phyloP scores from a whole-genome alignment of 805 yeast species.

The Nakazawaea sp. region DNA sequence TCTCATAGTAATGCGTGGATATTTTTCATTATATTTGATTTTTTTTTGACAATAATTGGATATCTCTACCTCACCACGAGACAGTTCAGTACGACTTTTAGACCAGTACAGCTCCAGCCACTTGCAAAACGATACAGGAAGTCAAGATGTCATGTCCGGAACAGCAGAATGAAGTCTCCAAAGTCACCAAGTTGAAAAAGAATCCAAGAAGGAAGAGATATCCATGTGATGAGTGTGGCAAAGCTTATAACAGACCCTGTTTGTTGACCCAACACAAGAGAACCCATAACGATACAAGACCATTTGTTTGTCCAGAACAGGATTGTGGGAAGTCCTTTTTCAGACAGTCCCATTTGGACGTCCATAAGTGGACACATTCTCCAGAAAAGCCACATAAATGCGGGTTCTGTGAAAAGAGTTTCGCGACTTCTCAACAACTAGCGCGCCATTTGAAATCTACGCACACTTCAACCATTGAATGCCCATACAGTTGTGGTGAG shows the following conservation, averaged over 20 bases:
- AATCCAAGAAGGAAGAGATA: no score
- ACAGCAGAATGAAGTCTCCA: no score
- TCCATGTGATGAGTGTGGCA: background rate
- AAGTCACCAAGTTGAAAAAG: no score
- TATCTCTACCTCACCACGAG: no score
- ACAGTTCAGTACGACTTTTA: no score
- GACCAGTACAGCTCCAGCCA: no score
- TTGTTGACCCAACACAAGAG: background rate
- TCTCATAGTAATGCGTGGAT: no score
- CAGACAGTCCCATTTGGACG: background rate
- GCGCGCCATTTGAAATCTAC: background rate
- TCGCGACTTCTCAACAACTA: conserved; percentile 2
- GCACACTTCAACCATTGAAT: background rate
- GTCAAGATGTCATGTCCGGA: no score
- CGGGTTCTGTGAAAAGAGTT: background rate
- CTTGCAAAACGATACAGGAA: no score
- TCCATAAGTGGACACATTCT: background rate
- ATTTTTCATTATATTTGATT: no score
- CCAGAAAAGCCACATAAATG: background rate
- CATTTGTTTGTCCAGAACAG: background rate
- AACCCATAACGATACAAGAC: background rate
- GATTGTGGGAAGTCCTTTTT: background rate
- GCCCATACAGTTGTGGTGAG: background rate
- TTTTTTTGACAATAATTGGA: no score
- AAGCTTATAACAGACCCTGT: background rate